A percentile compares a stretch with the other conserved stretches of the same genome.
Conservation (phyloP, 2,329 filamentous ascomycete species). For the Arachnomyces sp. region DNA sequence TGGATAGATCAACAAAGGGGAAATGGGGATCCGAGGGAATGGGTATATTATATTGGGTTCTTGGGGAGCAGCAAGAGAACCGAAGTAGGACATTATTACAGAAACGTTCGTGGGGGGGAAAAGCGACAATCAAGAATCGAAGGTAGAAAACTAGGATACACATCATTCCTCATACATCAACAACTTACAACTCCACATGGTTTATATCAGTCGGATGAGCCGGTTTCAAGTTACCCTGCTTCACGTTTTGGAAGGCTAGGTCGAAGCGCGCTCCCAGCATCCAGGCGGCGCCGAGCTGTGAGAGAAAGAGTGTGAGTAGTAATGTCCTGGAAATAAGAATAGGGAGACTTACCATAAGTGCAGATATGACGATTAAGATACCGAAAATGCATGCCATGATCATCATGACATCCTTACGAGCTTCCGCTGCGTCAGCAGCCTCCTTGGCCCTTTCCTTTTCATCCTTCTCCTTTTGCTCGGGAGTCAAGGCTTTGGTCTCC, state of each 20-base stretch:
- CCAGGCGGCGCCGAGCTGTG: conserved; percentile 69
- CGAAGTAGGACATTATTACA: conserved; percentile 7
- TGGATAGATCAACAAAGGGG: conserved; percentile 1
- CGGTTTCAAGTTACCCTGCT: conserved; percentile 39
- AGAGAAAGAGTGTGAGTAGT: too few species aligned
- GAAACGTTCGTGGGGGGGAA: not conserved
- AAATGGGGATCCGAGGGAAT: conserved; percentile 9
- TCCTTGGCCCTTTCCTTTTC: conserved; percentile 44
- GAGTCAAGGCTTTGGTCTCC: conserved; percentile 36
- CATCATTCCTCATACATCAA: conserved; percentile 23
- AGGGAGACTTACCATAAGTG: conserved; percentile 63
- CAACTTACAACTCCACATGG: conserved; percentile 37
- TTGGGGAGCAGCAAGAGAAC: conserved; percentile 21
- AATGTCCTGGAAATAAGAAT: not conserved
- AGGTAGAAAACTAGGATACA: conserved; percentile 9
- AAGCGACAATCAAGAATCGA: conserved; percentile 20
- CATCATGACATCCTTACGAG: not conserved
- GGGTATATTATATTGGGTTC: conserved; percentile 25
- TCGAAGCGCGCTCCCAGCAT: conserved; percentile 78
- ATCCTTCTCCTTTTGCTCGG: conserved; percentile 51
- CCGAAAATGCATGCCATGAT: conserved; percentile 54
- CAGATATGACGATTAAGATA: conserved; percentile 64
- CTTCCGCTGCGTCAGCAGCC: conserved; percentile 36
- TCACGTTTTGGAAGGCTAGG: conserved; percentile 53
- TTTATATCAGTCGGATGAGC: conserved; percentile 23